Evolutionary conservation across 805 yeast genomes (phyloP).

Genomic region (Kuraishia hungarica): DNA sequence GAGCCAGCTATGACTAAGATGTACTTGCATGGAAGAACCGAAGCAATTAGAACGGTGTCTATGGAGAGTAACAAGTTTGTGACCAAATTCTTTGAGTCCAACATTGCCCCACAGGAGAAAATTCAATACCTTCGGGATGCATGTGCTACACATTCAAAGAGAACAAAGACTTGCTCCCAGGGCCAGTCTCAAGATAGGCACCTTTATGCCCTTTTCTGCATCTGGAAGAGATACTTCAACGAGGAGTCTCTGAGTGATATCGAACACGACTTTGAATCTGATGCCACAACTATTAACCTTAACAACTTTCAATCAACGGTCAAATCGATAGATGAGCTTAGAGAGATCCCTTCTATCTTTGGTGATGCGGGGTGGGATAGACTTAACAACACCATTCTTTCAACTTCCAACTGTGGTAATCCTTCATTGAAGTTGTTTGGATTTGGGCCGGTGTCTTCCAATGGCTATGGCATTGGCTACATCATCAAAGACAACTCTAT

Average conservation of each 20-base stretch:
- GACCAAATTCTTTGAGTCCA: slow-evolving; percentile 69
- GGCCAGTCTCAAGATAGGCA: slow-evolving; percentile 94
- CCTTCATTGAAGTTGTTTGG: slow-evolving; percentile 84
- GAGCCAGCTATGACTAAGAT: slow-evolving; percentile 95
- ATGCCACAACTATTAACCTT: slow-evolving; percentile 22
- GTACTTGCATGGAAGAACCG: slow-evolving; percentile 87
- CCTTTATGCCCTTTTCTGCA: slow-evolving; percentile 76
- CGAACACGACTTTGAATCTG: slow-evolving; percentile 18
- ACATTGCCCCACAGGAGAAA: slow-evolving; percentile 50
- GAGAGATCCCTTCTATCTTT: slow-evolving; percentile 62
- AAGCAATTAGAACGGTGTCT: slow-evolving; percentile 81
- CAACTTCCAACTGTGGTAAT: slow-evolving; percentile 88
- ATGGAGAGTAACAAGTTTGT: slow-evolving; percentile 75
- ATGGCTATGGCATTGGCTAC: slow-evolving; percentile 91
- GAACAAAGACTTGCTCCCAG: slow-evolving; percentile 58
- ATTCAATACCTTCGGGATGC: slow-evolving; percentile 56
- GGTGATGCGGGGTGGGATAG: slow-evolving; percentile 86
- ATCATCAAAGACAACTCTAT: slow-evolving; percentile 76
- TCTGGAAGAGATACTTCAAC: slow-evolving; percentile 64
- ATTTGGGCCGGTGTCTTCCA: slow-evolving; percentile 83
- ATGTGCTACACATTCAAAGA: slow-evolving; percentile 58
- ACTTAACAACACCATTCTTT: slow-evolving; percentile 68
- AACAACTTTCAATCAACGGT: slow-evolving; percentile 16
- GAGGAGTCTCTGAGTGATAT: slow-evolving; percentile 8
- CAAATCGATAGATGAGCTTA: slow-evolving; percentile 14